phyloP scores from a whole-genome alignment of 768 basidiomycete species.

The Kwoniella mangroviensis region DNA sequence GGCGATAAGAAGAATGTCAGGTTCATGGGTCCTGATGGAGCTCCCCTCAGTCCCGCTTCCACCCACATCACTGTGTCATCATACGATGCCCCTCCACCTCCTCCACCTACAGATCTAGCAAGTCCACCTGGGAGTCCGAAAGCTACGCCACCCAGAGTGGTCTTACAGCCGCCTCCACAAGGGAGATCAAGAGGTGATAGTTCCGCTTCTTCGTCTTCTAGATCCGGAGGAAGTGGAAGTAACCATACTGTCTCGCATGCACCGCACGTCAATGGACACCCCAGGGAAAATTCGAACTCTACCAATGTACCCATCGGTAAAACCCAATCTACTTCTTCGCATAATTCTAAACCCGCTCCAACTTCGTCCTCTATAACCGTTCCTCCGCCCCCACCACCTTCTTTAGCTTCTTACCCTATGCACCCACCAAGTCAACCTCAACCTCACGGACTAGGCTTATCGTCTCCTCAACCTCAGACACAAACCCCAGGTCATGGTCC shows the following conservation, averaged over 20 bases:
- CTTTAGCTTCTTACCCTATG: constrained; percentile 41
- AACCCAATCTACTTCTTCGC: neutral
- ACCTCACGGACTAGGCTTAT: constrained; percentile 35
- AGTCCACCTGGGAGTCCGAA: constrained; percentile 31
- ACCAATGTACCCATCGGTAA: constrained; percentile 5
- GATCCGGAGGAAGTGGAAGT: constrained; percentile 11
- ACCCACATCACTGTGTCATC: constrained; percentile 48
- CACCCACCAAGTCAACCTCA: constrained; percentile 31
- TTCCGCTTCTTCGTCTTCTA: constrained; percentile 15
- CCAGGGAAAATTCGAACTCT: neutral
- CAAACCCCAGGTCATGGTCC: constrained; percentile 5
- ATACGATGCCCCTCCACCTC: constrained; percentile 49
- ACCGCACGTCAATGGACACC: constrained; percentile 1
- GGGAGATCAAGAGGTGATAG: constrained; percentile 30
- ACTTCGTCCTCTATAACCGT: constrained; percentile 23
- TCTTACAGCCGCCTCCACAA: constrained; percentile 14
- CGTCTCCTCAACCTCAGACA: constrained; percentile 31
- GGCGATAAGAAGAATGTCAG: constrained; percentile 54
- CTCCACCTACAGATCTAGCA: constrained; percentile 46
- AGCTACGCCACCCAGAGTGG: constrained; percentile 16
- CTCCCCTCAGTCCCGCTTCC: constrained; percentile 51
- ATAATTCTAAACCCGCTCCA: constrained; percentile 29
- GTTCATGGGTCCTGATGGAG: constrained; percentile 57
- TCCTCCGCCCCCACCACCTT: constrained; percentile 46
- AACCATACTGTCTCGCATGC: neutral